Base-by-base conservation (phyloP, 345 rosid species). In the Rubroshorea leprosula region DNA sequence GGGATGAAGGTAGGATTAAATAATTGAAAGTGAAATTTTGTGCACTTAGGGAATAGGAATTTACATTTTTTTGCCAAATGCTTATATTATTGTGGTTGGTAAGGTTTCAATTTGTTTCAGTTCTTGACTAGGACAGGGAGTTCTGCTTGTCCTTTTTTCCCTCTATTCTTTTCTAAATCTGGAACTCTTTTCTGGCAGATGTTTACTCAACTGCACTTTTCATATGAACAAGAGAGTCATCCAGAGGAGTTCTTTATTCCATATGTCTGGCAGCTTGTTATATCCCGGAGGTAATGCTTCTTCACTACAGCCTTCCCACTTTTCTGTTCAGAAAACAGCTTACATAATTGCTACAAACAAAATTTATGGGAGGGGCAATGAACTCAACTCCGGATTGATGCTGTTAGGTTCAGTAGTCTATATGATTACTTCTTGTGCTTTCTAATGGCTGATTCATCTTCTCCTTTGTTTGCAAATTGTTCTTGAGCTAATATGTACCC, bases 201-300 rank as follows among this genome's bases (percentile, higher is more conserved):
- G 91, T 93, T 93, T 72, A 89, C 96, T 58, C 94, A 87, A 53
- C 78, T 93, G 66, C 90, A 86, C 67, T 93, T 93, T 78, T 89
- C 99, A 19, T 93, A 93, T 23, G 99, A 93, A 61, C 99, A 93
- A 87, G 97, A 93, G 79, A 83, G 94, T 67, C 91, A 93, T 66
- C 90, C 99, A 0, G 96, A 93, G 76, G 99, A 89, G 74, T 93
- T 93, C 73, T 93, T 93, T 60, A 83, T 85, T 50, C 99, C 99
- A 55, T 93, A 89, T 38, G 76, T 93, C 46, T 93, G 99, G 97
- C 90, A 74, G 63, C 78, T 93, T 35, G 83, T 83, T 41, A 62
- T 89, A 25, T 76, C 91, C 39, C 71, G 67, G 66, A 63, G 96
- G 99, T 93, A 84, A 46, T 17, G 14, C 25, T 31, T 62, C 15